Evolutionary conservation across 1,139 yeast genomes (phyloP).

Genomic region (Suhomyces taliae): DNA sequence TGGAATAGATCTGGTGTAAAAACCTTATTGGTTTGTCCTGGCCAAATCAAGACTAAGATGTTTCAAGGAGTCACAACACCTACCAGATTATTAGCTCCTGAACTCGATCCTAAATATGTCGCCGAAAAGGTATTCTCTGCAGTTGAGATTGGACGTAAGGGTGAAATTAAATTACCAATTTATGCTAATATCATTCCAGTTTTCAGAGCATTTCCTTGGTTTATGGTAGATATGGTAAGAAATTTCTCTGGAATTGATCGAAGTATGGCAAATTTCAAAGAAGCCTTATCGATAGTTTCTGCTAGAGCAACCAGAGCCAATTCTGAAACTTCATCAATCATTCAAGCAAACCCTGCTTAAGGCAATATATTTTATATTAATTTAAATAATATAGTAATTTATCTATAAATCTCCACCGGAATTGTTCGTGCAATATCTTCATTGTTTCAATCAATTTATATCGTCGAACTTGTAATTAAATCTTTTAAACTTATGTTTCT

Average conservation of each 20-base stretch:
- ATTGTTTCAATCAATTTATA: no score
- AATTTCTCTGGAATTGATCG: constrained; percentile 62
- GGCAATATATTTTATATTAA: no score
- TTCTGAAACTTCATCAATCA: neutral
- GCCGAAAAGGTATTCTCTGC: constrained; percentile 61
- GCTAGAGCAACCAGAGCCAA: neutral
- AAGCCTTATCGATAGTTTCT: neutral
- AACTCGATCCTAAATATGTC: constrained; percentile 63
- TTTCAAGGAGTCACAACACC: constrained; percentile 75
- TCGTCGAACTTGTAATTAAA: neutral
- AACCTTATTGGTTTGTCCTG: constrained; percentile 80
- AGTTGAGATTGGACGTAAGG: constrained; percentile 59
- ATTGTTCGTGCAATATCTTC: no score
- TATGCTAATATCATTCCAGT: constrained; percentile 75
- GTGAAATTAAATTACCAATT: constrained; percentile 70
- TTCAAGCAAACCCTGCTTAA: neutral
- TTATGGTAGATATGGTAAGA: constrained; percentile 55
- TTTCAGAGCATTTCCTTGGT: constrained; percentile 74
- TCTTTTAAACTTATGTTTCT: constrained; percentile 4
- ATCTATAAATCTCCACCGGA: no score
- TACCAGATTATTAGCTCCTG: constrained; percentile 74
- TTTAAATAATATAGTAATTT: neutral
- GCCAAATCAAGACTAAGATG: constrained; percentile 75
- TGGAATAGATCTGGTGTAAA: constrained; percentile 54
- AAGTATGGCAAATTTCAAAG: constrained; percentile 45